These are phyloP conservation scores for Didymella pinodella DNA, from an alignment of 2,329 filamentous ascomycete genomes.

Conservation along the genomic window DNA sequence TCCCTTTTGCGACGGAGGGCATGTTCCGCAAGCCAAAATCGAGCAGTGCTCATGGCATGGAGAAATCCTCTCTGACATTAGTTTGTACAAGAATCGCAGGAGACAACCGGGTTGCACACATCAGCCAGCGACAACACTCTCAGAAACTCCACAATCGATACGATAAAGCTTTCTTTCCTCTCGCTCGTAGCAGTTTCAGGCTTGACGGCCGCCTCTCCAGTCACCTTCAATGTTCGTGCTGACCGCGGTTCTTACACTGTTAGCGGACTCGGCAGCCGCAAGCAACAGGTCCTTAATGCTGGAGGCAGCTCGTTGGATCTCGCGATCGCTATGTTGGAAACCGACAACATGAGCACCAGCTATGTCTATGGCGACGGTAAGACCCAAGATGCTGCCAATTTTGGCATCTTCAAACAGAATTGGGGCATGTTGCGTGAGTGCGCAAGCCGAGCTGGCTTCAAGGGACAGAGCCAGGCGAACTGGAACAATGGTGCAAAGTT, in stretches of 20 bases:
- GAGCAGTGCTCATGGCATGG: neutral
- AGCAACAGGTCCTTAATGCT: neutral
- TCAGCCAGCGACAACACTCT: neutral
- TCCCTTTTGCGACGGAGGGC: neutral
- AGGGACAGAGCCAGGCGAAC: neutral
- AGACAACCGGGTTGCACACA: neutral
- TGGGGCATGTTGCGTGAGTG: neutral
- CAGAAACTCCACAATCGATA: neutral
- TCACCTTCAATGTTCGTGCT: neutral
- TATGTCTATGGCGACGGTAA: slow-evolving; percentile 4
- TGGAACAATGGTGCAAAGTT: neutral
- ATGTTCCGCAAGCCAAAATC: neutral
- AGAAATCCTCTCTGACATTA: neutral
- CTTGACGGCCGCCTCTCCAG: slow-evolving; percentile 1
- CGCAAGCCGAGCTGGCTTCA: neutral
- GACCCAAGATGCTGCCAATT: slow-evolving; percentile 5
- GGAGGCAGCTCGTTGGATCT: neutral
- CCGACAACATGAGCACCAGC: neutral
- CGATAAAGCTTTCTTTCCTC: neutral
- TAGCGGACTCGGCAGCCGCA: neutral
- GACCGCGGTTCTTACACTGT: neutral
- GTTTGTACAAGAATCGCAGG: neutral
- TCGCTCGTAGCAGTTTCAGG: neutral
- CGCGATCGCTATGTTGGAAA: neutral
- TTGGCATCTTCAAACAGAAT: slow-evolving; percentile 9